phyloP scores from a whole-genome alignment of 257 asterid genomes.

The Nicotiana tomentosiformis region DNA sequence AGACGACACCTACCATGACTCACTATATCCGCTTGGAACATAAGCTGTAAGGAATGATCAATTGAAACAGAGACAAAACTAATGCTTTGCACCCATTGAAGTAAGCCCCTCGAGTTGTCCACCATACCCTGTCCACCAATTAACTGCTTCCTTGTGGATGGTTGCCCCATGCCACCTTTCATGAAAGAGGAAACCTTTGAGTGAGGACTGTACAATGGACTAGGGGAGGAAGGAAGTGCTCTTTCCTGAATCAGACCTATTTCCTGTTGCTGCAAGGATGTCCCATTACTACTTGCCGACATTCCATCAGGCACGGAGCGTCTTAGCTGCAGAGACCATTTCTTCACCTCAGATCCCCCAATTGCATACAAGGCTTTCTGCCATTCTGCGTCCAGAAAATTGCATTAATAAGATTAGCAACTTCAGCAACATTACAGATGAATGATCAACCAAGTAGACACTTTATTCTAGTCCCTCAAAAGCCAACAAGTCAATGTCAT shows the following conservation, averaged over 20 bases:
- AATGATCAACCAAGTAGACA: not conserved
- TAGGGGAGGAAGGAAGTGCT: constrained; percentile 59
- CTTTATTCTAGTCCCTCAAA: not conserved
- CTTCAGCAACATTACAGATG: not conserved
- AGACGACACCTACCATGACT: constrained; percentile 52
- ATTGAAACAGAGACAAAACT: constrained; percentile 82
- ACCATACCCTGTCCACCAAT: constrained; percentile 60
- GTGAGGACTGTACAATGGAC: constrained; percentile 66
- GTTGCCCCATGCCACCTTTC: constrained; percentile 78
- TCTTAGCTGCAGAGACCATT: constrained; percentile 96
- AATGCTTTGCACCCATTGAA: constrained; percentile 96
- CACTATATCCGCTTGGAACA: constrained; percentile 69
- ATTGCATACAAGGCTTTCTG: constrained; percentile 92
- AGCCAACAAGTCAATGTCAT: constrained; percentile 2
- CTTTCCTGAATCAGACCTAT: constrained; percentile 80
- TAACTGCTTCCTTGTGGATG: constrained; percentile 78
- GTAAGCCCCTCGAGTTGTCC: constrained; percentile 84
- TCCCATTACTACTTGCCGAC: constrained; percentile 77
- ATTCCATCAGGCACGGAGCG: constrained; percentile 85
- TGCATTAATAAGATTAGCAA: not conserved
- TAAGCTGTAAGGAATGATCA: constrained; percentile 85
- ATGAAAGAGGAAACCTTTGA: constrained; percentile 66
- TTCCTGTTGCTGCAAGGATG: constrained; percentile 81
- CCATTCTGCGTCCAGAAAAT: constrained; percentile 64
- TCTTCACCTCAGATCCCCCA: constrained; percentile 94